phyloP scores from a whole-genome alignment of 192 early-diverging fungal species.

The Cladochytrium replicatum region DNA sequence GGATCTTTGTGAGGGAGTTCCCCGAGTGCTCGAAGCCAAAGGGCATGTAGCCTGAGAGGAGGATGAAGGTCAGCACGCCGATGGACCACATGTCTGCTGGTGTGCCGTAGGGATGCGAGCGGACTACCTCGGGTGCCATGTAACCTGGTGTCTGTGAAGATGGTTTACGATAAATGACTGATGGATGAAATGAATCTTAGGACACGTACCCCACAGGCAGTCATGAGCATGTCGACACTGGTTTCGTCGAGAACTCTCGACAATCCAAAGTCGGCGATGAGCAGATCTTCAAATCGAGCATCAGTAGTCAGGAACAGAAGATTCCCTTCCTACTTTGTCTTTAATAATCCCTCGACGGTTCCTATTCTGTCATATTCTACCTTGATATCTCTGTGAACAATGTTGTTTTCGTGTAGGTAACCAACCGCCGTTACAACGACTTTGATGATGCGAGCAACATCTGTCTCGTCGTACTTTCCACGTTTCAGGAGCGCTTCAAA shows the following conservation, averaged over 20 bases:
- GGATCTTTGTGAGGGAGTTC: slow-evolving; percentile 55
- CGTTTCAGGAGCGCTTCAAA: slow-evolving; percentile 33
- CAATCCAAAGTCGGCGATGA: slow-evolving; percentile 55
- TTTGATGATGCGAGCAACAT: slow-evolving; percentile 25
- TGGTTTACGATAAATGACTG: slow-evolving; percentile 24
- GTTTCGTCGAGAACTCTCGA: slow-evolving; percentile 48
- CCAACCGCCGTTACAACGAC: slow-evolving; percentile 28
- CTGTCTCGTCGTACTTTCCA: slow-evolving; percentile 28
- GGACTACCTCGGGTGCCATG: slow-evolving; percentile 44
- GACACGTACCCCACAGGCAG: slow-evolving; percentile 37
- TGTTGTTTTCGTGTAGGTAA: slow-evolving; percentile 26
- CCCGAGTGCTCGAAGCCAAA: slow-evolving; percentile 29
- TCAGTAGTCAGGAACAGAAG: slow-evolving; percentile 23
- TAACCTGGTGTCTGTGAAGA: slow-evolving; percentile 73
- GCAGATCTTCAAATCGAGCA: neutral
- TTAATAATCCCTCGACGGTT: no score
- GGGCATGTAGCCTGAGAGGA: slow-evolving; percentile 25
- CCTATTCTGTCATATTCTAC: slow-evolving; percentile 24
- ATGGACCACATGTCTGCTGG: slow-evolving; percentile 59
- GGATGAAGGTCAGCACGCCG: slow-evolving; percentile 41
- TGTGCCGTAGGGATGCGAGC: slow-evolving; percentile 40
- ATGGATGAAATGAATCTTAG: neutral
- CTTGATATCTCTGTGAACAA: slow-evolving; percentile 73
- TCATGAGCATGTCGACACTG: slow-evolving; percentile 49
- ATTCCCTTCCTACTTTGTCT: no score